These are phyloP conservation scores for Fusarium sp. DNA, from an alignment of 2,329 filamentous ascomycete species.

Conservation along the genomic window DNA sequence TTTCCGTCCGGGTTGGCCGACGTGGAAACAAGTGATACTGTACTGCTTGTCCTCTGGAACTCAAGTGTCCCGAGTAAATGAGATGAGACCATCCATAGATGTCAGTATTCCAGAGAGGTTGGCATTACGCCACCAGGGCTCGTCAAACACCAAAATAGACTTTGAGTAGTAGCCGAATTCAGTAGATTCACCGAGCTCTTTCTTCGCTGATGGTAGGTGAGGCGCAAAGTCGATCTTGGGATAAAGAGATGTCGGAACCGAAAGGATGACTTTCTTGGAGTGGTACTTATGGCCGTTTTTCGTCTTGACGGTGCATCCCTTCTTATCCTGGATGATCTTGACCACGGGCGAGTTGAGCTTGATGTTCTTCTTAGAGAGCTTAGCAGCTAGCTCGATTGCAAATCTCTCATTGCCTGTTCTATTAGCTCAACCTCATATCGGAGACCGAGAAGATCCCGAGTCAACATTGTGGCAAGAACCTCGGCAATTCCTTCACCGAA, in stretches of 20 bases:
- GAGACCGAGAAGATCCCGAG: background rate
- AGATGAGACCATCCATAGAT: background rate
- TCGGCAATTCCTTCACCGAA: fast-evolving
- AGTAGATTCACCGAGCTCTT: background rate
- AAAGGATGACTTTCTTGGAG: background rate
- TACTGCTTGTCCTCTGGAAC: background rate
- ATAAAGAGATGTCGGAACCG: background rate
- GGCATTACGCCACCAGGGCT: background rate
- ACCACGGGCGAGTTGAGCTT: background rate
- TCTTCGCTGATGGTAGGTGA: background rate
- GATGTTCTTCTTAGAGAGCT: background rate
- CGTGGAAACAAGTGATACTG: background rate
- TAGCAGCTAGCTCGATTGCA: background rate
- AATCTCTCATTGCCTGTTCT: background rate
- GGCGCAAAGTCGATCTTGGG: background rate
- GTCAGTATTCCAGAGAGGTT: background rate
- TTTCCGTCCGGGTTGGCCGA: background rate
- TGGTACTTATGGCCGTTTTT: background rate
- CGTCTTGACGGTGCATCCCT: background rate
- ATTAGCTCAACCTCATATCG: background rate
- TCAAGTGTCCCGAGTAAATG: background rate
- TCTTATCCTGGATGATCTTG: background rate
- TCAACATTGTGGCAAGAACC: background rate
- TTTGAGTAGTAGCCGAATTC: background rate
- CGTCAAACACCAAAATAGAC: background rate